Evolutionary conservation across 2,329 filamentous ascomycete species (phyloP), one percentile per base, ranked within the genome.

Genomic region (Nigrospora osmanthi): DNA sequence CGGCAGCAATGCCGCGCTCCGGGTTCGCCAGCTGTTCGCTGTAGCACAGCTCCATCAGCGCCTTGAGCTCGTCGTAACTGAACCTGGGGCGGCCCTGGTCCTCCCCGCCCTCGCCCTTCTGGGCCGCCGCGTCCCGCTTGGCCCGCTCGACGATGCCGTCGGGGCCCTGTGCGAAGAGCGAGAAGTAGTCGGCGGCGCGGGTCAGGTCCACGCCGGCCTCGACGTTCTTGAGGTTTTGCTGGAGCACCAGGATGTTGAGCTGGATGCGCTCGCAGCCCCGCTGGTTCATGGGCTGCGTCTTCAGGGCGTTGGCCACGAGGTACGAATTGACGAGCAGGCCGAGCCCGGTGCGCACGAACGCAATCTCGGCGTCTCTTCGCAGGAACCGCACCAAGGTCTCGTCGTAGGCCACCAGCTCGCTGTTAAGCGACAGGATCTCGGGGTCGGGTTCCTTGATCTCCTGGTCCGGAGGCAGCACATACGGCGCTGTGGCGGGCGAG

Each of bases 181-280:
- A 73, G 58, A 82, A 90, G 66, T 85, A 91, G 47, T 78, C 74
- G 16, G 79, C 75, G 1, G 83, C 78, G 33, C 78, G 70, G 4
- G 73, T 71, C 28, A 91, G 70, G 46, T 78, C 74, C 3, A 87
- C 83, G 10, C 76, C 77, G 2, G 78, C 73, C 63, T 93, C 89
- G 43, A 98, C 83, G 53, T 95, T 95, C 70, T 95, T 95, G 45
- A 98, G 79, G 57, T 95, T 96, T 62, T 98, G 93, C 66, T 97
- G 91, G 42, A 98, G 72, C 35, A 98, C 93, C 19, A 96, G 76
- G 40, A 96, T 89, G 62, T 98, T 95, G 57, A 97, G 80, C 62
- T 89, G 85, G 80, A 98, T 89, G 34, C 89, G 80, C n/a, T 83
- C 81, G 48, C 84, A 87, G 36, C 93, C 93, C 55, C 85, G 80